Percentiles rank a stretch among this genome's conserved stretches.
Evolutionary conservation across 495 filamentous ascomycete genomes (phyloP).

Genomic region (Chaetomium fimeti): DNA sequence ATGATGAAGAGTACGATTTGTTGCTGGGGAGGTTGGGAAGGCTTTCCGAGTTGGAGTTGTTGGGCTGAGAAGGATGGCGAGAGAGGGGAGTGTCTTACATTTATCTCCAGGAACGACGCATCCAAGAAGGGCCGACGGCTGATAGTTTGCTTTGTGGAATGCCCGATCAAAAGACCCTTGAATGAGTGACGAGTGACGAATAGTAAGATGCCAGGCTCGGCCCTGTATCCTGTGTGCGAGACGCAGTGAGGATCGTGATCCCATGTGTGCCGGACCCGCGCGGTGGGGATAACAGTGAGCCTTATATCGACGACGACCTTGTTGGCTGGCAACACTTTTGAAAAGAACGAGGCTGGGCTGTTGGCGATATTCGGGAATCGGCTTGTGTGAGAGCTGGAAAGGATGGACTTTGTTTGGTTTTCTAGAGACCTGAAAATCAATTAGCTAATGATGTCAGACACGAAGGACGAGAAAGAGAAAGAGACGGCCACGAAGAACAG

Average conservation of each 20-base stretch:
- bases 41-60: not conserved
- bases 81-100: not conserved
- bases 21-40: not conserved
- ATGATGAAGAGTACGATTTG: too few relatives aligned
- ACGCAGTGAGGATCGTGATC: not conserved
- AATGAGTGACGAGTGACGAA: too few relatives aligned
- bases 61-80: not conserved
- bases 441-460: not conserved
- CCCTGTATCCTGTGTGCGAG: not conserved
- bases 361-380: not conserved
- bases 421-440: not conserved
- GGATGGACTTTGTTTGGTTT: not conserved
- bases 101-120: not conserved
- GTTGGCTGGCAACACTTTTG: not conserved
- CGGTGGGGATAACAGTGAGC: not conserved
- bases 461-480: not conserved
- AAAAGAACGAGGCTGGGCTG: not conserved
- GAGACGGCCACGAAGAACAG: too few relatives aligned
- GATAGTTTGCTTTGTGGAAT: not conserved
- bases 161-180: not conserved
- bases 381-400: not conserved
- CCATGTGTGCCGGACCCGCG: not conserved
- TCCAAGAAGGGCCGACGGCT: too few relatives aligned
- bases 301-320: slow-evolving; percentile 13
- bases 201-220: not conserved